Evolutionary conservation across 2,329 filamentous ascomycete species (phyloP).

Genomic region (Colletotrichum cereale): DNA sequence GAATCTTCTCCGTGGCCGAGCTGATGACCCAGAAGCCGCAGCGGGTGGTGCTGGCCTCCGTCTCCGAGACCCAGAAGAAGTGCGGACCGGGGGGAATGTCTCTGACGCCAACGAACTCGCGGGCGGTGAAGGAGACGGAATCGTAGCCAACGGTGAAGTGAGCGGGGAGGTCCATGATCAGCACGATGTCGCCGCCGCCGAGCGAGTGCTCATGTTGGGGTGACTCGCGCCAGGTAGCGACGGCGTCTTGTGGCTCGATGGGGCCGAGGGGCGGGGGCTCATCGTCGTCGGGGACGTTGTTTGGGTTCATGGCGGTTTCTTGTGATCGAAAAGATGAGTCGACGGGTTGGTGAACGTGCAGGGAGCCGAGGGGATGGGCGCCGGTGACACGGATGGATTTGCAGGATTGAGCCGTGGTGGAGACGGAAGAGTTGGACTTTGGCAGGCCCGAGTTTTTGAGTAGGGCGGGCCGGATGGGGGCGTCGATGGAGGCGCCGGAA

Average conservation of each 20-base stretch:
- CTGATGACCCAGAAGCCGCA: constrained; percentile 70
- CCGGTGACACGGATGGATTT: constrained; percentile 55
- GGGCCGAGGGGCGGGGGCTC: constrained; percentile 49
- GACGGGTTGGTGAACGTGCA: constrained; percentile 54
- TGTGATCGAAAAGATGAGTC: constrained; percentile 40
- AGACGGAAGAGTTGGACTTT: constrained; percentile 55
- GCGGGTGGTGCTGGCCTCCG: constrained; percentile 60
- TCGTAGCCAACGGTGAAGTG: constrained; percentile 68
- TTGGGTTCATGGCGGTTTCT: constrained; percentile 40
- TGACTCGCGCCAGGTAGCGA: constrained; percentile 32
- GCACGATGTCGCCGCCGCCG: constrained; percentile 62
- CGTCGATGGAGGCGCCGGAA: constrained; percentile 30
- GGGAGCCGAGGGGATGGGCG: constrained; percentile 56
- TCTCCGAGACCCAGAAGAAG: constrained; percentile 70
- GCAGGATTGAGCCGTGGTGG: constrained; percentile 44
- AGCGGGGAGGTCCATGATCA: constrained; percentile 64
- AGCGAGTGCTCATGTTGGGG: constrained; percentile 44
- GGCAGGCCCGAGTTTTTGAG: constrained; percentile 45
- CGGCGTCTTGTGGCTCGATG: constrained; percentile 22
- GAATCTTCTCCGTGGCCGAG: constrained; percentile 50
- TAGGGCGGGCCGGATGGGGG: constrained; percentile 39
- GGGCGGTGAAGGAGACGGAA: constrained; percentile 60
- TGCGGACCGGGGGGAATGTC: constrained; percentile 68
- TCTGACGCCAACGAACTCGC: constrained; percentile 65
- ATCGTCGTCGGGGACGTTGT: constrained; percentile 41